Evolutionary conservation across 1,284 basidiomycete genomes (phyloP).

Genomic region (Cryptococcus depauperatus): DNA sequence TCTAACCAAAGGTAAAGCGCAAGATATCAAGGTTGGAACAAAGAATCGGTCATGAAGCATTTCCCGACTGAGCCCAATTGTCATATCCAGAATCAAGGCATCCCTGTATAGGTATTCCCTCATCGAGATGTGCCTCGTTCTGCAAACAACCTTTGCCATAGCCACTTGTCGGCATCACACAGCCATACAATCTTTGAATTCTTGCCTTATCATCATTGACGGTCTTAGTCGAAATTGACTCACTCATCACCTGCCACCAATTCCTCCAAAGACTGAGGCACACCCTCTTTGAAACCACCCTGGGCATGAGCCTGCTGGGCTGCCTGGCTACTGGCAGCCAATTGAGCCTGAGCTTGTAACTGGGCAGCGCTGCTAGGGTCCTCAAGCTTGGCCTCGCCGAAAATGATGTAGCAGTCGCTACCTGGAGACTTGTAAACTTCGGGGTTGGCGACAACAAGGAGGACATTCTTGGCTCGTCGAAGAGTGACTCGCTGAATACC

Average conservation of each 20-base stretch:
- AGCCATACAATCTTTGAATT: too few relatives aligned
- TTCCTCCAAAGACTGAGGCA: slow-evolving; percentile 53
- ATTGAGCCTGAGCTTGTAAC: slow-evolving; percentile 73
- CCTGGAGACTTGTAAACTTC: slow-evolving; percentile 97
- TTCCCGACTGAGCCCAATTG: too few relatives aligned
- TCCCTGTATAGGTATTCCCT: too few relatives aligned
- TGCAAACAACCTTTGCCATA: too few relatives aligned
- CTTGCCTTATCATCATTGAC: too few relatives aligned
- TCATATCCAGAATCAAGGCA: too few relatives aligned
- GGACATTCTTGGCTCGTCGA: slow-evolving; percentile 86
- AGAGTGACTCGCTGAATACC: slow-evolving; percentile 93
- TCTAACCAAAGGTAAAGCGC: too few relatives aligned
- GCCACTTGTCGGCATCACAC: too few relatives aligned
- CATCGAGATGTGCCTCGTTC: too few relatives aligned
- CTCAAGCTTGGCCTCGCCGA: slow-evolving; percentile 96
- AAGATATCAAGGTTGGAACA: too few relatives aligned
- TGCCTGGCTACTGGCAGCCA: slow-evolving; percentile 50
- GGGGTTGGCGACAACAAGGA: slow-evolving; percentile 86
- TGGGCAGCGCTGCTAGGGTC: slow-evolving; percentile 82
- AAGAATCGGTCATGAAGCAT: too few relatives aligned
- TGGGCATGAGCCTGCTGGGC: slow-evolving; percentile 42
- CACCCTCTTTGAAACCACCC: slow-evolving; percentile 47
- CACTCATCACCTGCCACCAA: slow-evolving; percentile 52
- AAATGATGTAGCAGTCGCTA: slow-evolving; percentile 97
- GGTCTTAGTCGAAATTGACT: slow-evolving; percentile 18